Percentiles rank a stretch among this genome's conserved stretches.
These are phyloP conservation scores for Epichloe uncinata DNA, from an alignment of 2,329 filamentous ascomycete genomes.

Conservation along the genomic window DNA sequence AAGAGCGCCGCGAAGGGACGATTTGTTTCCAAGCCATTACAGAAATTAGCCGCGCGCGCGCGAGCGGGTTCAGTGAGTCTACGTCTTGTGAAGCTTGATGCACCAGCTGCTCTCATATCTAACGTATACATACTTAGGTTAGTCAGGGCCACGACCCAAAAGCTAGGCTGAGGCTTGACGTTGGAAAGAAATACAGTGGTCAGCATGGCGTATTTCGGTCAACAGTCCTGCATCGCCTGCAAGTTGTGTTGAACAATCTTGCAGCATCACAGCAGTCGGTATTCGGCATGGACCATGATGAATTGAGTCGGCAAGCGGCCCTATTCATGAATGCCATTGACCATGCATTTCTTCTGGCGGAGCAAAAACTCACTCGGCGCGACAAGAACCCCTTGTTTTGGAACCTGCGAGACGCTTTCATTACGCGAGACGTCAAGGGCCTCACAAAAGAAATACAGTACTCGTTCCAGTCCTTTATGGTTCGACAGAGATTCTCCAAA, in stretches of 20 bases:
- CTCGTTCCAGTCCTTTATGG: constrained; percentile 53
- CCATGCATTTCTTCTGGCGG: constrained; percentile 31
- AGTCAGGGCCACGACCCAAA: constrained; percentile 22
- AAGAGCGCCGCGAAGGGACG: not conserved
- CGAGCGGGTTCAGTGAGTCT: constrained; percentile 15
- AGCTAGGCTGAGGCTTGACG: constrained; percentile 17
- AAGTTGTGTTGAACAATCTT: constrained; percentile 18
- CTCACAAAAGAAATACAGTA: constrained; percentile 49
- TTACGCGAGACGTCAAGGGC: constrained; percentile 34
- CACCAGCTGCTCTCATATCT: constrained; percentile 2
- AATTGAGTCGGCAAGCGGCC: constrained; percentile 30
- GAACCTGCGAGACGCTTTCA: constrained; percentile 46
- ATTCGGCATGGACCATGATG: constrained; percentile 20
- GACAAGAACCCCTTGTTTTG: constrained; percentile 41
- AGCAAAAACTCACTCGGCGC: constrained; percentile 22
- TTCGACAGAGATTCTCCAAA: constrained; percentile 42
- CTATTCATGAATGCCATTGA: constrained; percentile 33
- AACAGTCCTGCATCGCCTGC: constrained; percentile 23
- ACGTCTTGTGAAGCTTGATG: not conserved
- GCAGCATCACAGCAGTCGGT: constrained; percentile 12
- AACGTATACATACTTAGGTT: constrained; percentile 11
- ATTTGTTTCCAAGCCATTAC: not conserved
- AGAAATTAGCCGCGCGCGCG: constrained; percentile 6
- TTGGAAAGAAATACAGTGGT: constrained; percentile 12
- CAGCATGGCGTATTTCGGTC: constrained; percentile 21